Evolutionary conservation across 1,284 basidiomycete species (phyloP).

Genomic region (Cutaneotrichosporon cyanovorans): DNA sequence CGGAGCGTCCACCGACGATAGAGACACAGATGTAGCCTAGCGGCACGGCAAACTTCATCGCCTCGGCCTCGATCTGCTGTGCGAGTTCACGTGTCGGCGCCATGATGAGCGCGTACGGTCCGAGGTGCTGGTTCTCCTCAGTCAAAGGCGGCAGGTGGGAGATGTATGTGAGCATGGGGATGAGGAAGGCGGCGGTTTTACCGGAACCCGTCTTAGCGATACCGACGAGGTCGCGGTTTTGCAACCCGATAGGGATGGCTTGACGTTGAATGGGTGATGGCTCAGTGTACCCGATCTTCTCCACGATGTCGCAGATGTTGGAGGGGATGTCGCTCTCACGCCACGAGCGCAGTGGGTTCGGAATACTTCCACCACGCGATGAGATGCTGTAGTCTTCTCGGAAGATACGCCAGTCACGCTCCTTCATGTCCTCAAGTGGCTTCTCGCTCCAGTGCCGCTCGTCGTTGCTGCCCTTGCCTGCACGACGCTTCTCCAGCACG

Average conservation of each 20-base stretch:
- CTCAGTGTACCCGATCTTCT: conserved; percentile 89
- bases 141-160: conserved; percentile 71
- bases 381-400: conserved; percentile 96
- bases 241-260: conserved; percentile 93
- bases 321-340: conserved; percentile 74
- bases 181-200: conserved; percentile 98
- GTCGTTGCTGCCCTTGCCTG: conserved; percentile 72
- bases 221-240: conserved; percentile 93
- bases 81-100: conserved; percentile 88
- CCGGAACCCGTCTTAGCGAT: conserved; percentile 98
- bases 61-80: conserved; percentile 91
- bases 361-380: conserved; percentile 82
- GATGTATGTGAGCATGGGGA: conserved; percentile 95
- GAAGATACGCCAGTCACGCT: conserved; percentile 98
- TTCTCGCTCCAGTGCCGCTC: conserved; percentile 99
- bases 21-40: conserved; percentile 90
- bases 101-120: conserved; percentile 87
- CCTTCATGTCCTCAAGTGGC: conserved; percentile 84
- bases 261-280: conserved; percentile 95
- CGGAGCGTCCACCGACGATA: conserved; percentile 88
- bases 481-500: conserved; percentile 67
- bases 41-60: conserved; percentile 79
- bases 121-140: conserved; percentile 85
- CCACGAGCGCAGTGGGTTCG: conserved; percentile 88
- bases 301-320: conserved; percentile 73